Base-by-base conservation (phyloP, 2,329 filamentous ascomycete genomes). In the Aureobasidium vineae region DNA sequence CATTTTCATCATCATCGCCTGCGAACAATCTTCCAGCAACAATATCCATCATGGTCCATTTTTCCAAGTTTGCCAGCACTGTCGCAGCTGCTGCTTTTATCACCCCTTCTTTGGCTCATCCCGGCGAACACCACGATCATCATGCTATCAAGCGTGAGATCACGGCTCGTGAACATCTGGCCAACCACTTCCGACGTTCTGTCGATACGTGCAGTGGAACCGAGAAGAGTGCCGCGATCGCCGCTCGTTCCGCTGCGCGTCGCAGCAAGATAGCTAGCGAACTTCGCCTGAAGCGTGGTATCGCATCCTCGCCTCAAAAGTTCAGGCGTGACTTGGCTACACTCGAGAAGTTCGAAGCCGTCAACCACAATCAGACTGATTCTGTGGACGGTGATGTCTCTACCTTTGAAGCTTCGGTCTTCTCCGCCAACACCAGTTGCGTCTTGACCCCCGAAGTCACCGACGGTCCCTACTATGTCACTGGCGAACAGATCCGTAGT, bases 401-500 rank as follows among this genome's bases (percentile, higher is more conserved):
- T 2, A 19, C 26, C 15, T 52, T 52, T n/a, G 47, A 52, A 33
- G 23, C 47, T 52, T 52, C 47, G 15, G 26, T 52, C 10, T 52
- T 52, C 47, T 52, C 47, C 13, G 47, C 47, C 47, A 52, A 56
- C 53, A 56, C 31, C 11, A 38, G 38, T 6, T 74, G 72, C 63
- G 68, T 73, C 31, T 69, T 75, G 4, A 66, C 70, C 8, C 72
- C 73, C 1, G 72, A 75, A 41, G 70, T 71, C 28, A 73, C 70
- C 13, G 64, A 70, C n/a, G 74, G 74, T 21, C 73, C 73, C 3
- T 72, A 72, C 69, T 72, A 77, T 38, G 76, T 81, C 40, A 71
- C 72, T 45, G 78, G 78, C 67, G 73, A 75, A 57, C 72, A 73
- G n/a, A 73, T 81, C 57, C 78, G 80, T 59, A 70, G 72, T 57